phyloP scores from a whole-genome alignment of 306 rosid genomes.

The Pyrus betulifolia region DNA sequence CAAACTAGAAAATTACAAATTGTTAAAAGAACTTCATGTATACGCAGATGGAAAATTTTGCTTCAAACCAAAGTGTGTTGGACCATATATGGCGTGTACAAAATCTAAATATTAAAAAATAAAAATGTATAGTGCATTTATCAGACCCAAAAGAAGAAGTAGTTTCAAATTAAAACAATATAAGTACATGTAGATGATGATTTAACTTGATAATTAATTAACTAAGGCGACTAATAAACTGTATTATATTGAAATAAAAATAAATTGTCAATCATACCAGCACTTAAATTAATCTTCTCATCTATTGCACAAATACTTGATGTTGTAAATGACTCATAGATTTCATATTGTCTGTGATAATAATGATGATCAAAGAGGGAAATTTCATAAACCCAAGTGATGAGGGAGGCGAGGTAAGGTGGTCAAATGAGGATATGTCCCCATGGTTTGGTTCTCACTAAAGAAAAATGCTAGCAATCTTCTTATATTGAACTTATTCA shows the following conservation, averaged over 20 bases:
- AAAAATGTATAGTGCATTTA: not conserved
- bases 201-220: not conserved
- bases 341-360: not conserved
- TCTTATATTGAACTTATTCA: not conserved
- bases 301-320: not conserved
- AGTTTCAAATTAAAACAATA: not conserved
- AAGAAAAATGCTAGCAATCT: no score
- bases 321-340: not conserved
- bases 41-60: conserved; percentile 11
- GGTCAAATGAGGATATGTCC: no score
- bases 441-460: no score
- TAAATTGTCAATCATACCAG: not conserved
- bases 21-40: no score
- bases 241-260: not conserved
- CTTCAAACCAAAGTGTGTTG: conserved; percentile 22
- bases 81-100: not conserved
- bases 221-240: not conserved
- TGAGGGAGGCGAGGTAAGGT: no score
- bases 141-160: not conserved
- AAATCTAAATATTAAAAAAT: not conserved
- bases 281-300: not conserved
- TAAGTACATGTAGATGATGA: not conserved
- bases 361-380: not conserved
- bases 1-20: no score
- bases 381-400: not conserved